Base-by-base conservation (phyloP, 352 stramenopile species). In the Pythium dissotocum region DNA sequence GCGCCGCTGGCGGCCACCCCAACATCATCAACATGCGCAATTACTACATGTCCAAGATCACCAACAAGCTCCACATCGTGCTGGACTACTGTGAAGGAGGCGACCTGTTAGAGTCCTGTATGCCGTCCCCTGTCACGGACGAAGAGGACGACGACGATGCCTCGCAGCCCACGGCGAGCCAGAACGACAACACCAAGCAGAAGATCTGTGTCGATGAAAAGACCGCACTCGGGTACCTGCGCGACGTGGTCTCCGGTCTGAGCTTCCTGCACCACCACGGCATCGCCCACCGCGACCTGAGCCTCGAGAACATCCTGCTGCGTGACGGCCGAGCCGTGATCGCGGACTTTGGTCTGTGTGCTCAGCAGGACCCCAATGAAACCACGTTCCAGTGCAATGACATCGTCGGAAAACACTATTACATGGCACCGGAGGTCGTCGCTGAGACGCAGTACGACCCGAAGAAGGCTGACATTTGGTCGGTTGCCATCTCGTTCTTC, bases 231-330 rank as follows among this genome's bases (percentile, higher is more conserved):
- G 49, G 26, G 18, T 94, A 92, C 58, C 71, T 97, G 46, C 60
- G 76, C 13, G 85, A 96, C 61, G 82, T 97, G 44, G 54, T 93
- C 14, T 65, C 67, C 1, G 89, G 89, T 4, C 72, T 94, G 8
- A 71, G 64, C 8, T 91, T 90, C 63, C 64, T 94, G 21, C 85
- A 94, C 70, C 61, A 48, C 28, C 73, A 88, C 67, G 86, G 87
- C 65, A 83, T 96, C 48, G 87, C 85, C 26, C 96, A 98, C 76
- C 89, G 96, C 61, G 97, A 99, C 72, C 81, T 99, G 58, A 98
- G 92, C 32, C 77, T 99, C n/a, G 97, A 99, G 78, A 99, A 99
- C 80, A 94, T 99, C 44, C 76, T 99, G 32, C 80, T 99, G 26
- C 77, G 73, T 8, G 56, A 83, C 21, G 83, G 81, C 4, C 73